phyloP scores from a whole-genome alignment of 495 filamentous ascomycete species.

The Lichenothelia convexa region DNA sequence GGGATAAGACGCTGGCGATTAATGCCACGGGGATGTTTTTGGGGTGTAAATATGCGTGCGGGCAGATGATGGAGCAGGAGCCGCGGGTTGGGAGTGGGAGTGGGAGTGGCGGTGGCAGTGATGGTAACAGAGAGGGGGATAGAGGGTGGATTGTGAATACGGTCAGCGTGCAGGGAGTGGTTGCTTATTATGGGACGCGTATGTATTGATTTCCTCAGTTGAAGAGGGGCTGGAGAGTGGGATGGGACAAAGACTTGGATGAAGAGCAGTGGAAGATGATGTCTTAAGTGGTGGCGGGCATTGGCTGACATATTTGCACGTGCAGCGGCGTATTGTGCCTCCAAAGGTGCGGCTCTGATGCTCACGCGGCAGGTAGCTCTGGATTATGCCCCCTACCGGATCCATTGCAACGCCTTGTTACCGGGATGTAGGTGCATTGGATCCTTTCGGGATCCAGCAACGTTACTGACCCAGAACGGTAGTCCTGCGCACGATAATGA shows the following conservation, averaged over 20 bases:
- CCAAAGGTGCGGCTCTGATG: constrained; percentile 32
- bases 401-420: constrained; percentile 37
- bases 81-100: constrained; percentile 18
- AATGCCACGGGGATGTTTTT: constrained; percentile 44
- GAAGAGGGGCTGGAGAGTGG: background rate
- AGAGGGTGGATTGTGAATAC: constrained; percentile 41
- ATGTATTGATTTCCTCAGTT: constrained; percentile 8
- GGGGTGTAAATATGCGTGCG: constrained; percentile 30
- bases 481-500: constrained; percentile 13
- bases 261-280: no score
- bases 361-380: constrained; percentile 32
- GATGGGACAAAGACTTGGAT: no score
- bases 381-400: constrained; percentile 31
- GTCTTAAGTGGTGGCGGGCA: no score
- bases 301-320: no score
- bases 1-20: constrained; percentile 55
- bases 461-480: background rate
- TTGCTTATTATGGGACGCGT: constrained; percentile 14
- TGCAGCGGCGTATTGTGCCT: constrained; percentile 30
- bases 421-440: constrained; percentile 30
- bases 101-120: constrained; percentile 34
- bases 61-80: constrained; percentile 34
- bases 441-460: constrained; percentile 2
- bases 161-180: constrained; percentile 28
- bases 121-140: constrained; percentile 26